Evolutionary conservation across 2,329 filamentous ascomycete genomes (phyloP).

Genomic region (Fulvia fulva): DNA sequence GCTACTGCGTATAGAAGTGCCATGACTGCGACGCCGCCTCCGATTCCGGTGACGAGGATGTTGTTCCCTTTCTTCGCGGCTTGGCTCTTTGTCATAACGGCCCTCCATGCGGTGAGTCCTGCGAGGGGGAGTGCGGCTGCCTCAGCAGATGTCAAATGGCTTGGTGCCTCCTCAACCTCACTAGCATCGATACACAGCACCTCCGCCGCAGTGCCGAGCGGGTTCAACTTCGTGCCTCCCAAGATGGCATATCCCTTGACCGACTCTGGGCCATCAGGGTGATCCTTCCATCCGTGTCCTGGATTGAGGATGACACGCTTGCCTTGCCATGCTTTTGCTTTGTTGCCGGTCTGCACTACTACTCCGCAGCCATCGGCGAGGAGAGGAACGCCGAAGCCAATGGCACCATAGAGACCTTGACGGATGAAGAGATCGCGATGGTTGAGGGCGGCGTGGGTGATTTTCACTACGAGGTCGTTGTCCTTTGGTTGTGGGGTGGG

Average conservation of each 20-base stretch:
- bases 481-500: conserved; percentile 56
- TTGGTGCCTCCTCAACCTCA: conserved; percentile 73
- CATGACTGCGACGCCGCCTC: conserved; percentile 84
- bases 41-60: conserved; percentile 84
- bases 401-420: conserved; percentile 83
- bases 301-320: conserved; percentile 77
- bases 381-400: conserved; percentile 73
- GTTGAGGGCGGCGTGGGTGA: conserved; percentile 81
- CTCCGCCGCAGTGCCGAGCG: conserved; percentile 70
- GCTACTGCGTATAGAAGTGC: conserved; percentile 75
- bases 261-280: conserved; percentile 69
- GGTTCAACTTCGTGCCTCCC: conserved; percentile 63
- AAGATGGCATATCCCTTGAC: conserved; percentile 57
- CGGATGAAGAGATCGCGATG: conserved; percentile 94
- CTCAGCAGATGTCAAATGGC: conserved; percentile 67
- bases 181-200: conserved; percentile 63
- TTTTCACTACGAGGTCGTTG: conserved; percentile 66
- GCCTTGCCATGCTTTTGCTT: conserved; percentile 53
- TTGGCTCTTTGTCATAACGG: conserved; percentile 72
- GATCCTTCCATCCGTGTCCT: conserved; percentile 69
- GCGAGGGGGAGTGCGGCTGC: conserved; percentile 81
- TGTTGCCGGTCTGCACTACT: conserved; percentile 62
- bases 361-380: conserved; percentile 78
- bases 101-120: conserved; percentile 84
- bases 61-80: conserved; percentile 64